These are phyloP conservation scores for Pseudophaeomoniella oleicola DNA, from an alignment of 2,329 filamentous ascomycete genomes.

Conservation along the genomic window DNA sequence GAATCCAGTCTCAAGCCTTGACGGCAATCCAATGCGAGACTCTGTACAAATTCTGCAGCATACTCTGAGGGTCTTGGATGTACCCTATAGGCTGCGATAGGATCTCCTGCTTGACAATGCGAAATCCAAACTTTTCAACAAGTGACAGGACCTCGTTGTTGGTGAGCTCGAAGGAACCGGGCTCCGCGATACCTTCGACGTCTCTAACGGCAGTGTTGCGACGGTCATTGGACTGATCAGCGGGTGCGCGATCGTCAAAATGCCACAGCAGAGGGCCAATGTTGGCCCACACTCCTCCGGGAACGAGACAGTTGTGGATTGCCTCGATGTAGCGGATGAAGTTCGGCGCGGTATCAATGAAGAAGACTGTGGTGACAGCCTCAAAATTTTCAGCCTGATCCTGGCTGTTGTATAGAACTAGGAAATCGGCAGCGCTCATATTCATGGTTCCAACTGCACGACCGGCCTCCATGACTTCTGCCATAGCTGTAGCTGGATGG, in stretches of 20 bases:
- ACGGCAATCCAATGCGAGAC: constrained; percentile 76
- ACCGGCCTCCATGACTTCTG: constrained; percentile 14
- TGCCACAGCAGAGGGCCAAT: constrained; percentile 90
- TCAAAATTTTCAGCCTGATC: constrained; percentile 53
- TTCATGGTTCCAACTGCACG: constrained; percentile 53
- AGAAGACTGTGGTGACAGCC: constrained; percentile 81
- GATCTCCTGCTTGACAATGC: constrained; percentile 46
- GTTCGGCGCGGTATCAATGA: constrained; percentile 94
- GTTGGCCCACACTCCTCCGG: constrained; percentile 75
- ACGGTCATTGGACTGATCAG: constrained; percentile 12
- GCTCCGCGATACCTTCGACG: constrained; percentile 63
- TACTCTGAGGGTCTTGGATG: constrained; percentile 69
- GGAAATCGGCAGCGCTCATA: constrained; percentile 89
- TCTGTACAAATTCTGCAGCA: constrained; percentile 71
- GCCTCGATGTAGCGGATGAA: constrained; percentile 79
- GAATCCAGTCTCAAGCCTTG: constrained; percentile 46
- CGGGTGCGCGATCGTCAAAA: constrained; percentile 61
- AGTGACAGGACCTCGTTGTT: constrained; percentile 76
- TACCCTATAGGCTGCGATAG: constrained; percentile 46
- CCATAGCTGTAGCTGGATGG: constrained; percentile 48
- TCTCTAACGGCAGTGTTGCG: constrained; percentile 20
- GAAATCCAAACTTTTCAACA: constrained; percentile 62
- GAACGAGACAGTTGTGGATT: constrained; percentile 60
- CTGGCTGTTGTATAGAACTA: constrained; percentile 59
- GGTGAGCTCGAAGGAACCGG: constrained; percentile 77